A percentile compares a stretch with the other conserved stretches of the same genome.
Conservation (phyloP, 2,329 filamentous ascomycete species). For the Pseudocercospora crystallina region DNA sequence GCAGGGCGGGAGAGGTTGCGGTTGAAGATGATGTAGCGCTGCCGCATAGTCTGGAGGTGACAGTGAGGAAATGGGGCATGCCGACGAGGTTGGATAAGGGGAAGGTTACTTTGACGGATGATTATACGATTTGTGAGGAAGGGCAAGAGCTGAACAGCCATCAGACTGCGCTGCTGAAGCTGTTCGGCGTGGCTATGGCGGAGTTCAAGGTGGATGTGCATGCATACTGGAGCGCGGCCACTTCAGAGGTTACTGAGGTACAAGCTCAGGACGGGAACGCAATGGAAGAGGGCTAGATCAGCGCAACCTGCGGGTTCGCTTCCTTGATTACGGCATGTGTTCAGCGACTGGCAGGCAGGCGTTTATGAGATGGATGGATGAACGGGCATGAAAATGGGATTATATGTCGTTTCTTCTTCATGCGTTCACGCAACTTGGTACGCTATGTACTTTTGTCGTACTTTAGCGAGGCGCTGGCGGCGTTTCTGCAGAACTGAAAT, state of each 20-base stretch:
- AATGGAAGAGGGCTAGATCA: conserved; percentile 26
- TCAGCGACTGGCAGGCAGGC: no score
- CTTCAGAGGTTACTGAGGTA: conserved; percentile 35
- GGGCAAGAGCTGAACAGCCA: conserved; percentile 83
- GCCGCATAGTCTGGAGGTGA: conserved; percentile 85
- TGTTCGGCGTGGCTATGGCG: conserved; percentile 85
- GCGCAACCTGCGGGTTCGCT: no score
- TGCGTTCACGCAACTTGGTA: conserved; percentile 24
- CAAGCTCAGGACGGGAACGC: conserved; percentile 24
- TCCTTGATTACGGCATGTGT: no score
- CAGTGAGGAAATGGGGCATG: conserved; percentile 82
- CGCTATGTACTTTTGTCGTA: conserved; percentile 25
- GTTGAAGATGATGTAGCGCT: conserved; percentile 81
- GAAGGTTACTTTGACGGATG: conserved; percentile 73
- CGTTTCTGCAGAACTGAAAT: conserved; percentile 18
- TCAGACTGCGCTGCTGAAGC: conserved; percentile 89
- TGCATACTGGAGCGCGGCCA: conserved; percentile 51
- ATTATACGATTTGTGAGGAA: conserved; percentile 77
- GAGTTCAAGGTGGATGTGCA: conserved; percentile 83
- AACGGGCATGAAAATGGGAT: conserved; percentile 1
- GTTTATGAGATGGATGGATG: conserved; percentile 2
- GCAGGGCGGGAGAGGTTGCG: conserved; percentile 73
- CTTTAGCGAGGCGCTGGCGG: conserved; percentile 35
- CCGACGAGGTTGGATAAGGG: conserved; percentile 87
- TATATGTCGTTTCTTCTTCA: conserved; percentile 16